These are phyloP conservation scores for Neospermospora avenae DNA, from an alignment of 2,329 filamentous ascomycete species.

Conservation along the genomic window DNA sequence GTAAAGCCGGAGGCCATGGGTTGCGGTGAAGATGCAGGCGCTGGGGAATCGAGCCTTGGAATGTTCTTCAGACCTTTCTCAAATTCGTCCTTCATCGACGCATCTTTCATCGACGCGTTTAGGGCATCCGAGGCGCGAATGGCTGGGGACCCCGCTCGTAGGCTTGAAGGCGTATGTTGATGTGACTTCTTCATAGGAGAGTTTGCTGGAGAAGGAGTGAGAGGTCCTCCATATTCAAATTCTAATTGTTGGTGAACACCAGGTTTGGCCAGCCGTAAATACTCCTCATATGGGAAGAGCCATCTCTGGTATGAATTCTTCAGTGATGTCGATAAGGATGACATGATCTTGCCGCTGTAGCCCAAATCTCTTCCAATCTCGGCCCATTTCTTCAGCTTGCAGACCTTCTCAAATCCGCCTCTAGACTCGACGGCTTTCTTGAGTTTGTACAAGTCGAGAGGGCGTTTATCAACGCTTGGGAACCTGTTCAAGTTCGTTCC, in stretches of 20 bases:
- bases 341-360: constrained; percentile 99
- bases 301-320: constrained; percentile 98
- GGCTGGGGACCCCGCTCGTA: constrained; percentile 65
- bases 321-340: constrained; percentile 90
- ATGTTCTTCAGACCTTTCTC: constrained; percentile 36
- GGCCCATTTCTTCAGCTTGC: constrained; percentile 98
- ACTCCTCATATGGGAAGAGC: constrained; percentile 96
- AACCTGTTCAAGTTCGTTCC: constrained; percentile 91
- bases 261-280: constrained; percentile 84
- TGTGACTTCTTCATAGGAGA: constrained; percentile 68
- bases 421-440: constrained; percentile 96
- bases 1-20: constrained; percentile 37
- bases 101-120: constrained; percentile 49
- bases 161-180: constrained; percentile 55
- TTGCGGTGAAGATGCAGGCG: constrained; percentile 24
- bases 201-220: constrained; percentile 73
- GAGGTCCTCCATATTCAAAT: constrained; percentile 85
- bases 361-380: constrained; percentile 95
- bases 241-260: constrained; percentile 96
- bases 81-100: constrained; percentile 42
- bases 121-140: constrained; percentile 54
- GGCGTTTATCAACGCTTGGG: constrained; percentile 96
- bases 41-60: constrained; percentile 33
- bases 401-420: constrained; percentile 93
- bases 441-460: constrained; percentile 88